Base-by-base conservation (phyloP, 305 asterid genomes). In the Fraxinus angustifolia region DNA sequence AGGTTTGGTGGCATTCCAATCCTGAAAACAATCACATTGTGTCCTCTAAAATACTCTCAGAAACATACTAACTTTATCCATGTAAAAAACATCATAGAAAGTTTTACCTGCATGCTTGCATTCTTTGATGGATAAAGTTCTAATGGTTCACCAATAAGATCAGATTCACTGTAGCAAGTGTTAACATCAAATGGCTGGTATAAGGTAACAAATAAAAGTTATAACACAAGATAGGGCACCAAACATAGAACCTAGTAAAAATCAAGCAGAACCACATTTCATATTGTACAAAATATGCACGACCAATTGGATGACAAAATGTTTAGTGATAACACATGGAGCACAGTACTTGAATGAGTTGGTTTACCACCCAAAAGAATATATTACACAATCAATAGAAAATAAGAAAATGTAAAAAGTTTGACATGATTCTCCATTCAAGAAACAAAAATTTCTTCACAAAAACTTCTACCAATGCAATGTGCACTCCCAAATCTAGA, bases 111-210 rank as follows among this genome's bases (percentile, higher is more conserved):
- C 77, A 80, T 56, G 89, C 60, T 74, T 40, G 72, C 73, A 82
- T 73, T 19, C 79, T 73, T 83, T 35, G 78, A 82, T 70, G 76
- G 84, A 79, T 71, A 83, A 53, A 78, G 62, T 85, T 91, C 93
- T 80, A 90, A 62, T 28, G 89, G 92, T 76, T 90, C 91, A 70
- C 86, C 90, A 58, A 21, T 21, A 73, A 87, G 84, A 86, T 86
- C 86, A 56, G 75, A 76, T 76, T 84, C 90, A 86, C 98, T 93
- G 91, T 82, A 85, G 77, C 87, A 90, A 78, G 81, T 80, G 33
- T 80, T 56, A 84, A 82, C 76, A 73, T 81, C 80, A 84, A 85
- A 75, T 79, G 71, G 75, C 17, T 70, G 8, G 82, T 45, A 17
- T 34, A 79, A 67, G 65, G 73, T 53, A 78, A n/a, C 26, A 85